Conservation (phyloP, 2,329 filamentous ascomycete genomes). For the Neopestalotiopsis sp. region DNA sequence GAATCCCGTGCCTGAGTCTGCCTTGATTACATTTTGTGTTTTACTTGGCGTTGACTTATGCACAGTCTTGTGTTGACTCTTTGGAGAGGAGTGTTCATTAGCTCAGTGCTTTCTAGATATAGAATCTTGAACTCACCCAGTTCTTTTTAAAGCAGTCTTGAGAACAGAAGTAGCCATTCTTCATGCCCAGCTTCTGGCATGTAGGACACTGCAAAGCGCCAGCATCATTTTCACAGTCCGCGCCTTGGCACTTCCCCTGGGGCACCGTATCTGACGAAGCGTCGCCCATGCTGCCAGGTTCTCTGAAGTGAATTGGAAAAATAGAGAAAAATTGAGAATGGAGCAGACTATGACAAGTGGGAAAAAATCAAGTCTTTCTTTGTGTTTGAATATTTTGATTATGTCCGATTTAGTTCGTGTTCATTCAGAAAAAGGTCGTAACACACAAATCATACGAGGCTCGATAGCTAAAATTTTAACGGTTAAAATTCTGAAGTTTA, state of each 20-base stretch:
- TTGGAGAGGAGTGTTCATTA: slow-evolving; percentile 1
- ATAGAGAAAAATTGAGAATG: neutral
- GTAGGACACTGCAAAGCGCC: slow-evolving; percentile 74
- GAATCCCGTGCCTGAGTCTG: slow-evolving; percentile 70
- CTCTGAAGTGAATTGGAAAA: neutral
- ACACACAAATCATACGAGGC: neutral
- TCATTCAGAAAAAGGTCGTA: neutral
- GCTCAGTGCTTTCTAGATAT: neutral
- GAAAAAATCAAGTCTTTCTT: neutral
- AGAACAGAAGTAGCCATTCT: slow-evolving; percentile 77
- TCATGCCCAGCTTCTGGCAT: slow-evolving; percentile 70
- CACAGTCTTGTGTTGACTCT: slow-evolving; percentile 65
- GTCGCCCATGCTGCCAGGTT: neutral
- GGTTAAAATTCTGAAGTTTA: neutral
- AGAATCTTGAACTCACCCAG: slow-evolving; percentile 50
- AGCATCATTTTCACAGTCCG: slow-evolving; percentile 71
- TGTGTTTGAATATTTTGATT: neutral
- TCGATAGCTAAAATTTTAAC: neutral
- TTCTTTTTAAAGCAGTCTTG: slow-evolving; percentile 83
- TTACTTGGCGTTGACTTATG: slow-evolving; percentile 56
- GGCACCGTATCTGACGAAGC: neutral
- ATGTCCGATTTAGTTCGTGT: neutral
- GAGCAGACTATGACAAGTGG: neutral
- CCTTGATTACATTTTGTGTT: slow-evolving; percentile 14
- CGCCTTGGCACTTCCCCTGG: slow-evolving; percentile 59